These are phyloP conservation scores for Dryadomyces quercus-mongolicae DNA, from an alignment of 2,329 filamentous ascomycete species.

Conservation along the genomic window DNA sequence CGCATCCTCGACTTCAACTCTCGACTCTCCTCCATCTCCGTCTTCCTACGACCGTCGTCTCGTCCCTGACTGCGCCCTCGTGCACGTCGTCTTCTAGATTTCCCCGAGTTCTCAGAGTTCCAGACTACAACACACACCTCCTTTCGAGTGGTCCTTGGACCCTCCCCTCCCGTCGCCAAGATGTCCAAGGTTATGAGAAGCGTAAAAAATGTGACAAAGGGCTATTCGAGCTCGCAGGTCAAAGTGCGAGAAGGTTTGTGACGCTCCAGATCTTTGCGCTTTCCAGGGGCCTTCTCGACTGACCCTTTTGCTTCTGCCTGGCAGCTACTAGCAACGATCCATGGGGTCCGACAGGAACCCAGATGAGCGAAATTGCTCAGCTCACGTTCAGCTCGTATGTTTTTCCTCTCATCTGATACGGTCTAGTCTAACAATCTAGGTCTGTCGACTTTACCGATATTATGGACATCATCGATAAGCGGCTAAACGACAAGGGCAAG, in stretches of 20 bases:
- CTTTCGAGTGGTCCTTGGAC: background rate
- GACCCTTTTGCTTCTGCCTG: background rate
- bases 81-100: background rate
- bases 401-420: constrained; percentile 8
- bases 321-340: constrained; percentile 95
- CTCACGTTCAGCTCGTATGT: constrained; percentile 95
- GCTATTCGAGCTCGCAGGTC: constrained; percentile 90
- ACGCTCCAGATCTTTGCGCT: background rate
- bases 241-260: constrained; percentile 91
- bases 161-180: constrained; percentile 19
- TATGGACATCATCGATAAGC: constrained; percentile 99
- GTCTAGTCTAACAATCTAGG: constrained; percentile 32
- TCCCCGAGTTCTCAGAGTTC: no score
- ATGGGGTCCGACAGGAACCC: constrained; percentile 94
- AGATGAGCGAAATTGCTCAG: constrained; percentile 97
- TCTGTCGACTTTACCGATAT: constrained; percentile 98
- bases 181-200: constrained; percentile 98
- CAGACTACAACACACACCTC: background rate
- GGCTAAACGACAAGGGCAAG: constrained; percentile 97
- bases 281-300: background rate
- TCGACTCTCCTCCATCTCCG: no score
- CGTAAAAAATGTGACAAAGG: constrained; percentile 99
- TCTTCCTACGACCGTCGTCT: background rate
- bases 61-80: background rate
- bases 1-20: background rate